These are phyloP conservation scores for Phytophthora lateralis DNA, from an alignment of 352 stramenopile species.

Conservation along the genomic window DNA sequence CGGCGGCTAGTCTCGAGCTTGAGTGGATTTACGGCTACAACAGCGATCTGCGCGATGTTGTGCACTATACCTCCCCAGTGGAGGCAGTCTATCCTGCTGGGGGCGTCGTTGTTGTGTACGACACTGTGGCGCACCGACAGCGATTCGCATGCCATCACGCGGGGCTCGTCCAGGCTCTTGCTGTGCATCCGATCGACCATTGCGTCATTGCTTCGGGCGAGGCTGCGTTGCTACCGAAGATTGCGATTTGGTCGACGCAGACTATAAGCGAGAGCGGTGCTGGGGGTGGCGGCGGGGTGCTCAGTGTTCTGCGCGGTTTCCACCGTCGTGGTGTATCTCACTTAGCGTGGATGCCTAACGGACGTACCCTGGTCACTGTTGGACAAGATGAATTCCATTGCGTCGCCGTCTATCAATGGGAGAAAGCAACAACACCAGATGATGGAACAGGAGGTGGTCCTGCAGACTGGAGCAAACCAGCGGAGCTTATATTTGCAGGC, in stretches of 20 bases:
- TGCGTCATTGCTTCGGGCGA: conserved; percentile 68
- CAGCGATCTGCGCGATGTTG: conserved; percentile 58
- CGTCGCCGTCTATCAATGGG: conserved; percentile 83
- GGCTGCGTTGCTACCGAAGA: conserved; percentile 57
- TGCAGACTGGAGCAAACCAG: conserved; percentile 60
- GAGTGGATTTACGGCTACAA: conserved; percentile 88
- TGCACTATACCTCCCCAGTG: conserved; percentile 66
- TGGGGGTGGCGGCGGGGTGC: conserved; percentile 38
- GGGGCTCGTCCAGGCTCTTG: conserved; percentile 61
- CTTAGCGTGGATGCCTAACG: conserved; percentile 77
- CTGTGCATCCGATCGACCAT: conserved; percentile 55
- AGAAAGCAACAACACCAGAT: conserved; percentile 15
- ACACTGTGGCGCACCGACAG: conserved; percentile 75
- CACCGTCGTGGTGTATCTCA: conserved; percentile 67
- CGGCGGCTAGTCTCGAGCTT: conserved; percentile 65
- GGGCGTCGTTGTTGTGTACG: conserved; percentile 68
- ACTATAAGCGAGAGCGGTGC: conserved; percentile 34
- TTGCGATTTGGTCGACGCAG: conserved; percentile 70
- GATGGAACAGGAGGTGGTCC: conserved; percentile 5
- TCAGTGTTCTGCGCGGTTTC: conserved; percentile 72
- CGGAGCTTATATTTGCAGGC: conserved; percentile 59
- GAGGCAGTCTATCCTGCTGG: conserved; percentile 73
- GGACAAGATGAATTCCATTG: conserved; percentile 74
- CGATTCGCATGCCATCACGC: conserved; percentile 68
- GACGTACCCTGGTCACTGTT: conserved; percentile 66